phyloP scores from a whole-genome alignment of 2,329 filamentous ascomycete genomes.

The Golovinomyces cichoracearum region DNA sequence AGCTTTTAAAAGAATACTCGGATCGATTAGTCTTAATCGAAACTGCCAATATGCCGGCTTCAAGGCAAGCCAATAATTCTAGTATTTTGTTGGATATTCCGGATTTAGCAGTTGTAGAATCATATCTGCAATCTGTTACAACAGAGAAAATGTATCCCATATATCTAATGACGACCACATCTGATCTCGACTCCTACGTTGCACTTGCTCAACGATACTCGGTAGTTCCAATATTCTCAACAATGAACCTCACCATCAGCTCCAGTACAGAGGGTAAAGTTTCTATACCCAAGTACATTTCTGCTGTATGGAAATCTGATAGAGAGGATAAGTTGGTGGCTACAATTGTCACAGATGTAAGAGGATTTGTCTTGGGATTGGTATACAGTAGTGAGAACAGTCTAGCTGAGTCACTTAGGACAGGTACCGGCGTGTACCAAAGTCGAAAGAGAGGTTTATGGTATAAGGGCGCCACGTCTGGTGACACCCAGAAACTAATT shows the following conservation, averaged over 20 bases:
- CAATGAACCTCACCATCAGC: slow-evolving; percentile 41
- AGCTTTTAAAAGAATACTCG: slow-evolving; percentile 28
- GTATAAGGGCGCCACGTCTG: slow-evolving; percentile 89
- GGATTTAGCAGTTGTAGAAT: slow-evolving; percentile 15
- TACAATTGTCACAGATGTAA: slow-evolving; percentile 75
- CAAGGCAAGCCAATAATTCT: slow-evolving; percentile 9
- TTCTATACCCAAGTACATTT: slow-evolving; percentile 43
- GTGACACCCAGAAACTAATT: slow-evolving; percentile 74
- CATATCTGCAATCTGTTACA: slow-evolving; percentile 16
- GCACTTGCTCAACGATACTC: slow-evolving; percentile 7
- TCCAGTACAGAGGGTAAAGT: slow-evolving; percentile 27
- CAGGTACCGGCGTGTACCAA: slow-evolving; percentile 64
- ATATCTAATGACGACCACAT: slow-evolving; percentile 2
- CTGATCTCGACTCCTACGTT: background rate
- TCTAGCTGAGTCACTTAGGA: slow-evolving; percentile 60
- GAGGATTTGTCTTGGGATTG: slow-evolving; percentile 58
- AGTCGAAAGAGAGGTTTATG: slow-evolving; percentile 85
- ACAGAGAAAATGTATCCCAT: slow-evolving; percentile 12
- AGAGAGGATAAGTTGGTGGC: slow-evolving; percentile 61
- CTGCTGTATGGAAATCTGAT: slow-evolving; percentile 55
- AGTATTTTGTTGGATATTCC: slow-evolving; percentile 12
- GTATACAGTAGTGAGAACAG: slow-evolving; percentile 91
- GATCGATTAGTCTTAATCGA: slow-evolving; percentile 27
- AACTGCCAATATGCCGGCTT: slow-evolving; percentile 3
- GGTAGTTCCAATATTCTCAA: slow-evolving; percentile 50